phyloP scores from a whole-genome alignment of 768 basidiomycete species.

The Multifurca ochricompacta region DNA sequence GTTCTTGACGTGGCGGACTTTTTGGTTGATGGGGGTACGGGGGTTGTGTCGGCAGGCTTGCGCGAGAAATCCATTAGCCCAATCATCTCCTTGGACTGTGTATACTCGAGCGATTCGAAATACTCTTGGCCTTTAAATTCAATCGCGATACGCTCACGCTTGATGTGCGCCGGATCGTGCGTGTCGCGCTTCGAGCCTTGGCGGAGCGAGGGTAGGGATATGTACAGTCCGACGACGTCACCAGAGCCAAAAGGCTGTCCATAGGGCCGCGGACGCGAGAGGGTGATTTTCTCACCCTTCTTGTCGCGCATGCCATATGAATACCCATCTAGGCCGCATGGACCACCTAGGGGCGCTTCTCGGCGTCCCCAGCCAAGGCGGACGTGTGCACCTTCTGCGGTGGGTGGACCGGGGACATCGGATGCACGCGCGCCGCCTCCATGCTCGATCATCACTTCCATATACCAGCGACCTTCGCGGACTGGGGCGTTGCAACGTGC shows the following conservation, averaged over 20 bases:
- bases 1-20: constrained; percentile 60
- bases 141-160: constrained; percentile 87
- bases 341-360: constrained; percentile 89
- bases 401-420: constrained; percentile 35
- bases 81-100: constrained; percentile 86
- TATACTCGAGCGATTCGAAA: constrained; percentile 90
- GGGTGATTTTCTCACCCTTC: constrained; percentile 82
- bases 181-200: constrained; percentile 53
- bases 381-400: constrained; percentile 66
- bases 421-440: constrained; percentile 56
- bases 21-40: constrained; percentile 50
- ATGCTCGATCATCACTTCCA: constrained; percentile 77
- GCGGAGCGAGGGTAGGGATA: constrained; percentile 70
- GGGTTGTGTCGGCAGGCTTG: constrained; percentile 30
- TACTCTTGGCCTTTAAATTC: constrained; percentile 96
- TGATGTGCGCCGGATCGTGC: constrained; percentile 73
- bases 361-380: constrained; percentile 87
- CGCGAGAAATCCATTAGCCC: constrained; percentile 64
- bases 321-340: constrained; percentile 90
- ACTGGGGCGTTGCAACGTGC: constrained; percentile 86
- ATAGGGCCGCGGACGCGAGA: constrained; percentile 76
- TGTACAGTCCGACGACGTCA: constrained; percentile 90
- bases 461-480: constrained; percentile 87
- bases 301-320: constrained; percentile 89
- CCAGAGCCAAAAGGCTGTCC: constrained; percentile 67